Base-by-base conservation (phyloP, 805 yeast genomes). In the Blastobotrys americana region DNA sequence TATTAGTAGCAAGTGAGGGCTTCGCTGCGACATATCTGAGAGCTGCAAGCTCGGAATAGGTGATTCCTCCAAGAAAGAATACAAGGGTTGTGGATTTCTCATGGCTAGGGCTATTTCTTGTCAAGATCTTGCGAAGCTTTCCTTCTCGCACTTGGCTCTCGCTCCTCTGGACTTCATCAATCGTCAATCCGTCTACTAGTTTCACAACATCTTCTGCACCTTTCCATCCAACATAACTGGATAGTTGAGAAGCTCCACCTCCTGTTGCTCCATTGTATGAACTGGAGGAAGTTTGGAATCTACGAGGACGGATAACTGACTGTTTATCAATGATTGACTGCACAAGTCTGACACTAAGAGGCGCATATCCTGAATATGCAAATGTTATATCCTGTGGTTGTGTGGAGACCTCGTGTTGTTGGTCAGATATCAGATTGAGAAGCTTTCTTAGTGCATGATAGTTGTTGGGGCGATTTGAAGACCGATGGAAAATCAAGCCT, bases 21-120 rank as follows among this genome's bases (percentile, higher is more conserved):
- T 68, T 68, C 39, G 67, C 64, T 45, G 84, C 77, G n/a, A 85
- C 68, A 43, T 70, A 73, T 55, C 80, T 69, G 39, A 90, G 64
- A 2, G 88, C 79, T 2, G 90, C 77, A 15, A 89, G 68, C 61
- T 90, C 98, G 5, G 93, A 78, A 58, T 84, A 72, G 0, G 97
- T 86, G 5, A 89, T 67, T 0, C 98, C 97, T 10, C 97, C 97
- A 34, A 89, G 56, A 49, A 82, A 79, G 75, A 42, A 85, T 53
- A 48, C 86, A 56, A 47, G 63, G 43, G 58, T 64, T 44, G 57
- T 59, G 6, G 60, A 57, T 28, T 53, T 56, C 25, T 51, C 58
- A 43, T 65, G 57, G 5, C 28, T 18, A 3, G 58, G 58, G n/a
- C 56, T 47, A 43, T 63, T 63, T 25, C 64, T 49, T 33, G 55